Percentiles rank a stretch among this genome's conserved stretches.
Conservation (phyloP, 164 flowering plant species). For the Chloranthus sessilifolius region DNA sequence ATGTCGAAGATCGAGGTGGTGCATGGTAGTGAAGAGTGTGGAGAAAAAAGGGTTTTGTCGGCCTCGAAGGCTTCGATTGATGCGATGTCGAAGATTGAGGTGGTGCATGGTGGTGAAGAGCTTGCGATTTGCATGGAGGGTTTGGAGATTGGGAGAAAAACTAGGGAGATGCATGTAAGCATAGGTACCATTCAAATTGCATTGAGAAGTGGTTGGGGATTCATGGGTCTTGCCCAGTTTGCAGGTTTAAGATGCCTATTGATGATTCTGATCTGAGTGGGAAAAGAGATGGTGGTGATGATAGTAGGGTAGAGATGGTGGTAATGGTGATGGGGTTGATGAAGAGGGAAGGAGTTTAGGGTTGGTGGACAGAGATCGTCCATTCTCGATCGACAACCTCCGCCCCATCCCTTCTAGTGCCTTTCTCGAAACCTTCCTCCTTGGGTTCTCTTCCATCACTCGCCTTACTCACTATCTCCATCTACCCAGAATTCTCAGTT, state of each 20-base stretch:
- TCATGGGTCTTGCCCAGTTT: conserved; percentile 83
- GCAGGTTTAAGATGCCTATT: conserved; percentile 64
- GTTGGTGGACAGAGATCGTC: too few relatives aligned
- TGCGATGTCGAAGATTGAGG: conserved; percentile 41
- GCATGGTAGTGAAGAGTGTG: too few relatives aligned
- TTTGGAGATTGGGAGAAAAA: conserved; percentile 33
- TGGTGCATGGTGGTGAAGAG: conserved; percentile 26
- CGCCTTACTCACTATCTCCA: too few relatives aligned
- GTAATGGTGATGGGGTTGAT: too few relatives aligned
- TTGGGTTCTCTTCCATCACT: too few relatives aligned
- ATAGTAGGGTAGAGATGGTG: conserved; percentile 18
- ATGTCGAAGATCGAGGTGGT: too few relatives aligned
- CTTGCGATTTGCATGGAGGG: conserved; percentile 65
- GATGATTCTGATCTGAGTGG: conserved; percentile 35
- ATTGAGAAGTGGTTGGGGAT: conserved; percentile 70
- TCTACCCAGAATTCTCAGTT: too few relatives aligned
- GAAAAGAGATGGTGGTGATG: conserved; percentile 16
- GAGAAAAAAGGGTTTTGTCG: conserved; percentile 49
- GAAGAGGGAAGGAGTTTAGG: too few relatives aligned
- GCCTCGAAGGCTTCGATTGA: conserved; percentile 68
- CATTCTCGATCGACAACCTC: too few relatives aligned
- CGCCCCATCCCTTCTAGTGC: too few relatives aligned
- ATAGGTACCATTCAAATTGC: conserved; percentile 53
- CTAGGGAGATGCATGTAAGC: conserved; percentile 72
- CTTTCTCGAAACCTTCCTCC: too few relatives aligned